Evolutionary conservation across 306 rosid genomes (phyloP).

Genomic region (Rubus parviflorus): DNA sequence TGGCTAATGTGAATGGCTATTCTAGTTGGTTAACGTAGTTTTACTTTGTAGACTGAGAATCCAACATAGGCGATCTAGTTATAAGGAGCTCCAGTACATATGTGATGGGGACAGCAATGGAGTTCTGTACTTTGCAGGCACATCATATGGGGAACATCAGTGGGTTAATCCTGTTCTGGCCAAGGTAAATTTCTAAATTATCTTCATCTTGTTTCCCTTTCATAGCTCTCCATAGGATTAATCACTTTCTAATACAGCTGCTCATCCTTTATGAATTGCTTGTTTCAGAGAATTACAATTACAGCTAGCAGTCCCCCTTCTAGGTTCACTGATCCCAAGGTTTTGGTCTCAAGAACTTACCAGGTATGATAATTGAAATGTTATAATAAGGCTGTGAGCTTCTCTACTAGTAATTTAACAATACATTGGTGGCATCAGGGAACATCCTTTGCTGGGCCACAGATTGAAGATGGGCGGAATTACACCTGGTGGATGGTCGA

Average conservation of each 20-base stretch:
- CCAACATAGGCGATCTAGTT: conserved; percentile 86
- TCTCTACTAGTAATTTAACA: conserved; percentile 22
- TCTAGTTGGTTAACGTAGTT: conserved; percentile 18
- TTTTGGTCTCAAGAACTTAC: conserved; percentile 83
- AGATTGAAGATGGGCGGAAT: conserved; percentile 64
- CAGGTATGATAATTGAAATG: conserved; percentile 45
- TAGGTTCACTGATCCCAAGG: conserved; percentile 95
- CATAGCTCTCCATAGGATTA: neutral
- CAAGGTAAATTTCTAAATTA: conserved; percentile 47
- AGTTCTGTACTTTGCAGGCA: conserved; percentile 83
- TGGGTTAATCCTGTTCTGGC: conserved; percentile 97
- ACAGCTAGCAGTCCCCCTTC: conserved; percentile 82
- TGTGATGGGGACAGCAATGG: conserved; percentile 90
- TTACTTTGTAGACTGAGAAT: conserved; percentile 53
- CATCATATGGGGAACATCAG: conserved; percentile 83
- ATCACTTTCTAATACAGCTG: conserved; percentile 12
- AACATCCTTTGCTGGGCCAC: conserved; percentile 91
- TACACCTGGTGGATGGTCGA: conserved; percentile 95
- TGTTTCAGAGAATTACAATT: conserved; percentile 61
- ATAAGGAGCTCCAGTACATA: conserved; percentile 83
- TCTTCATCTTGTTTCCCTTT: neutral
- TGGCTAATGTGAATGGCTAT: neutral
- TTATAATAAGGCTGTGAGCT: neutral
- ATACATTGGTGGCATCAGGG: conserved; percentile 55
- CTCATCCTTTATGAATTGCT: conserved; percentile 18